Conservation (phyloP, 257 asterid genomes). For the Prunella vulgaris region DNA sequence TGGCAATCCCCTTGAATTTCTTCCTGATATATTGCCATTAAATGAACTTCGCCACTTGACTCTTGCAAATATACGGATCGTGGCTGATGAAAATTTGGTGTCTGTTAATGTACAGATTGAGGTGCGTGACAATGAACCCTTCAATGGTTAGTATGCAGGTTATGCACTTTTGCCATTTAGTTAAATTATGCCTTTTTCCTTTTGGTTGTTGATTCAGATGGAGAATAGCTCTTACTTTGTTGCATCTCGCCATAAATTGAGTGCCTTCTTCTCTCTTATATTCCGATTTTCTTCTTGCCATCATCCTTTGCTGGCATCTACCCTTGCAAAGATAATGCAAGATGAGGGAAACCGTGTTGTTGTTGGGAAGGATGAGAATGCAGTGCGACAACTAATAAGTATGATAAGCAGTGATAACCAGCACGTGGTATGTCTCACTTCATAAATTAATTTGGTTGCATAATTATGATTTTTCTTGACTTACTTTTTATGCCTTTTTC, state of each 20-base stretch:
- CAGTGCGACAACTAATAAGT: conserved; percentile 97
- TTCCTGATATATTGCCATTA: conserved; percentile 91
- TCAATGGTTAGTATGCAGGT: conserved; percentile 19
- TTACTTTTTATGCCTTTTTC: conserved; percentile 23
- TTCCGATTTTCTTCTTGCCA: conserved; percentile 99
- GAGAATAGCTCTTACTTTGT: conserved; percentile 94
- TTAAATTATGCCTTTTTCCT: conserved; percentile 20
- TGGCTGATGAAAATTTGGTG: conserved; percentile 85
- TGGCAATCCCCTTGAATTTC: conserved; percentile 96
- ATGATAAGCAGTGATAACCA: conserved; percentile 98
- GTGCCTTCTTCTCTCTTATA: conserved; percentile 97
- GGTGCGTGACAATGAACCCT: conserved; percentile 45
- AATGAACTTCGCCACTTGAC: conserved; percentile 91
- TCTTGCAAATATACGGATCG: conserved; percentile 91
- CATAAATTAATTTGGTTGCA: conserved; percentile 12
- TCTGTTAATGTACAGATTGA: conserved; percentile 91
- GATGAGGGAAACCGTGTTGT: conserved; percentile 88
- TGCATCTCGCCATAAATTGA: conserved; percentile 93
- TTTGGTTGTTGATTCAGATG: conserved; percentile 53
- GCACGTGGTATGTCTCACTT: conserved; percentile 73
- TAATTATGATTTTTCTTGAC: conserved; percentile 18
- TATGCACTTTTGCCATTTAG: conserved; percentile 15
- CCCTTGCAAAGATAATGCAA: conserved; percentile 96
- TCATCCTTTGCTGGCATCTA: conserved; percentile 97
- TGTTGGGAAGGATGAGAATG: conserved; percentile 97